phyloP scores from a whole-genome alignment of 225 moss, liverwort and hornwort genomes.

The Polytrichum commune region DNA sequence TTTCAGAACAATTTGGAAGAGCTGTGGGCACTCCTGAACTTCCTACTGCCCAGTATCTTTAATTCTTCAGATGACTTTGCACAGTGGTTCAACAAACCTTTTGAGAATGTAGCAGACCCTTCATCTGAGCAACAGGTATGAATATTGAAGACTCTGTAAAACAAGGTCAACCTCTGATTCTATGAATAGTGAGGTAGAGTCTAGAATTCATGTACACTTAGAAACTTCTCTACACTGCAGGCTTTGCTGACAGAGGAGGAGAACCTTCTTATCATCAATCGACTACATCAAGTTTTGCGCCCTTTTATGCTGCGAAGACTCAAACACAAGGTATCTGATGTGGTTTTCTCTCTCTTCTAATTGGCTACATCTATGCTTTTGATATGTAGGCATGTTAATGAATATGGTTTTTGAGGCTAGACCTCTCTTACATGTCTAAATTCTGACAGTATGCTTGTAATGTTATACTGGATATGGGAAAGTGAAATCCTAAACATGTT shows the following conservation, averaged over 20 bases:
- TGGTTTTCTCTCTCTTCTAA: not conserved
- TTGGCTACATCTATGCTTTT: not conserved
- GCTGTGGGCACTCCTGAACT: slow-evolving; percentile 94
- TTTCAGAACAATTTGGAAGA: slow-evolving; percentile 98
- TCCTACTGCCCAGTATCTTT: slow-evolving; percentile 92
- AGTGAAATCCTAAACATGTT: not conserved
- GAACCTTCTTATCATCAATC: slow-evolving; percentile 95
- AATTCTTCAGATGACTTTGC: slow-evolving; percentile 99
- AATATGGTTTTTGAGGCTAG: no score
- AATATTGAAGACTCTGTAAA: no score
- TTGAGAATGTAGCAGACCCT: slow-evolving; percentile 92
- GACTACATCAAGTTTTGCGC: slow-evolving; percentile 97
- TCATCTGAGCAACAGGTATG: slow-evolving; percentile 77
- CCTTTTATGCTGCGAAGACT: slow-evolving; percentile 98
- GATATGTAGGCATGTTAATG: no score
- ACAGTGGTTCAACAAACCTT: slow-evolving; percentile 99
- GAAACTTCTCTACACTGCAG: slow-evolving; percentile 22
- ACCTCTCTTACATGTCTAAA: no score
- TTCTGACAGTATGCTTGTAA: no score
- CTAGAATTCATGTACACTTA: not conserved
- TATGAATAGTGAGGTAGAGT: no score
- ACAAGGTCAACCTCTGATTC: no score
- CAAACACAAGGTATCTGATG: slow-evolving; percentile 80
- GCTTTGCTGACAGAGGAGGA: slow-evolving; percentile 95
- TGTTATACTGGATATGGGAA: not conserved